Evolutionary conservation across 176 grass and related monocot species (phyloP), one percentile per base, ranked within the genome.

Genomic region (Pontederia crassipes): DNA sequence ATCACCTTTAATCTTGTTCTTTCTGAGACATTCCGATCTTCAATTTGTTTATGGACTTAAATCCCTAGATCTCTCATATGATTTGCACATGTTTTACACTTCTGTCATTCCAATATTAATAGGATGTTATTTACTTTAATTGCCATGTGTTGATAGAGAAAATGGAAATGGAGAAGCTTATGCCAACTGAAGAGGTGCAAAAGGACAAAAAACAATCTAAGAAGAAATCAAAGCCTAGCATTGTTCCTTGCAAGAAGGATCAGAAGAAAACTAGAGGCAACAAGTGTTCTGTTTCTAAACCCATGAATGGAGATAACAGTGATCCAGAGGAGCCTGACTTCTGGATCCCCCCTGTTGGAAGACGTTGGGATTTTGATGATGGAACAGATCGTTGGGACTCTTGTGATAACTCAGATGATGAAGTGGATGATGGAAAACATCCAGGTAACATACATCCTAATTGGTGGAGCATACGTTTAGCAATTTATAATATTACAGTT

Each of bases 331-430:
- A 85, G 64, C 61, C 81, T 20, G 78, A 91, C 11, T 97, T 97
- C 54, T 97, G 87, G 92, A 70, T 58, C 32, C 92, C 92, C 76
- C 74, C 79, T 61, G 66, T 83, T 70, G 92, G 87, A 63, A 64
- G 70, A 74, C 84, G 84, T 56, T 91, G 83, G 92, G 92, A 88
- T 16, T 78, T 85, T 67, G 92, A 88, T 78, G 81, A 97, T 45
- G 92, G 87, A 47, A 85, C 72, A 56, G 65, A 82, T 70, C 50
- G 81, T 55, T 88, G 92, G 92, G 73, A 85, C 52, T 75, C 80
- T 62, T 68, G 64, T 64, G 24, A 59, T 0, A 82, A 3, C 17
- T 51, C 71, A 13, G 47, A 74, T 32, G 29, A 71, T 40, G 55
- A 17, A 29, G 73, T 63, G 60, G 78, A 85, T 26, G 59, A 74